Percentiles rank a stretch among this genome's conserved stretches.
Evolutionary conservation across 164 flowering plant species (phyloP).

Genomic region (Amborella trichopoda): DNA sequence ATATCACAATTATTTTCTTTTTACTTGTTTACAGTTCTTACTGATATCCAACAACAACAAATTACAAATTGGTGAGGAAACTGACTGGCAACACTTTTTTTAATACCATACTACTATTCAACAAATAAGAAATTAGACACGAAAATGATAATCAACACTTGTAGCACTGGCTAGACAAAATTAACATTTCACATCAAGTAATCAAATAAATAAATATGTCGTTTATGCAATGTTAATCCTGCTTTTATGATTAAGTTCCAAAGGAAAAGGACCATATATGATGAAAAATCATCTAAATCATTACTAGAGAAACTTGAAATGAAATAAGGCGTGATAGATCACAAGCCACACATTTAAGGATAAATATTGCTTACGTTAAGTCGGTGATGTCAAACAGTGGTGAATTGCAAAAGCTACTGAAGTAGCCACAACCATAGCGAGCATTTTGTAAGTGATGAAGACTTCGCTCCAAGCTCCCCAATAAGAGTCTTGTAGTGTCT

Average conservation of each 20-base stretch:
- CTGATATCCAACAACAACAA: too few relatives aligned
- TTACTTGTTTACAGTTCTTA: too few relatives aligned
- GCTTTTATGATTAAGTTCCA: not conserved
- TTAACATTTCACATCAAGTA: not conserved
- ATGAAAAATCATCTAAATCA: not conserved
- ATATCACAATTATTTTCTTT: too few relatives aligned
- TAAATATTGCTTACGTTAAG: constrained; percentile 53
- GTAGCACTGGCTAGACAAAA: too few relatives aligned
- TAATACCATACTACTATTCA: too few relatives aligned
- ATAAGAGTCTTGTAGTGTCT: constrained; percentile 14
- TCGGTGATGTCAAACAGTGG: constrained; percentile 56
- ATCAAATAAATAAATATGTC: not conserved
- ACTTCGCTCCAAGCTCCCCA: constrained; percentile 10
- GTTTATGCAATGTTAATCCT: not conserved
- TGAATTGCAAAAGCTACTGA: constrained; percentile 22
- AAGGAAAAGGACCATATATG: not conserved
- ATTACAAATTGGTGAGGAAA: too few relatives aligned
- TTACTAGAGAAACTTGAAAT: not conserved
- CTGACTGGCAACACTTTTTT: too few relatives aligned
- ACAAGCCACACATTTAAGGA: not conserved
- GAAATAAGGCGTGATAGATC: not conserved
- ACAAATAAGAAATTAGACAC: too few relatives aligned
- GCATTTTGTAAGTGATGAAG: constrained; percentile 7
- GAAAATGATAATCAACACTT: too few relatives aligned
- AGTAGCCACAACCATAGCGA: constrained; percentile 18